phyloP scores from a whole-genome alignment of 2,329 filamentous ascomycete species.

The Chaetomium sp. region DNA sequence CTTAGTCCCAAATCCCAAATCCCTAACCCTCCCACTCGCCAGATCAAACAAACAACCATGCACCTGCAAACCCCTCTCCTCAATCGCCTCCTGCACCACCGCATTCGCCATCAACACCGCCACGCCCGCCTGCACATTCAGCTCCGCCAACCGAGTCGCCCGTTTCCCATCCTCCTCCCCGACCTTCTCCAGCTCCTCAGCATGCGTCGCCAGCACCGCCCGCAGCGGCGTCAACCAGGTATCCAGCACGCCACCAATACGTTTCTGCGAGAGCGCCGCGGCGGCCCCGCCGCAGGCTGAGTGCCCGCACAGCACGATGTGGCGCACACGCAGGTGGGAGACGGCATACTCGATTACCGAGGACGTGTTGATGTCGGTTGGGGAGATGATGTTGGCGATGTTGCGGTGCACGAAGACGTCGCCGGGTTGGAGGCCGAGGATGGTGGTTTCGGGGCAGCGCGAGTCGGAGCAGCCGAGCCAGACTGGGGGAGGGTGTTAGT shows the following conservation, averaged over 20 bases:
- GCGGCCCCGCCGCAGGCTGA: conserved; percentile 61
- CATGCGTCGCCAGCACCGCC: conserved; percentile 39
- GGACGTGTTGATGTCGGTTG: conserved; percentile 67
- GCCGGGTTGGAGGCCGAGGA: conserved; percentile 71
- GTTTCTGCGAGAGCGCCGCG: conserved; percentile 43
- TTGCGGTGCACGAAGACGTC: conserved; percentile 88
- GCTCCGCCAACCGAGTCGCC: conserved; percentile 59
- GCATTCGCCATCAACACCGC: conserved; percentile 62
- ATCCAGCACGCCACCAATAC: conserved; percentile 49
- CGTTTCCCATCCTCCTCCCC: conserved; percentile 48
- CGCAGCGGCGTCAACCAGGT: conserved; percentile 49
- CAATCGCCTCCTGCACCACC: conserved; percentile 62
- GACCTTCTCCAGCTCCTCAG: conserved; percentile 50
- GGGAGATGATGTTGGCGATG: conserved; percentile 76
- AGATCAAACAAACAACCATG: conserved; percentile 74
- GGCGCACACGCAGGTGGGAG: conserved; percentile 60
- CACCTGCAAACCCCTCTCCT: conserved; percentile 63
- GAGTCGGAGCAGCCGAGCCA: conserved; percentile 88
- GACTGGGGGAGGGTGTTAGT: conserved; percentile 35
- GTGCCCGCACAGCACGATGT: conserved; percentile 66
- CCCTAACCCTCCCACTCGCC: conserved; percentile 40
- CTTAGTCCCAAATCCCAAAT: conserved; percentile 41
- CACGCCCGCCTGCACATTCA: conserved; percentile 68
- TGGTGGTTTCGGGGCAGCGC: conserved; percentile 74
- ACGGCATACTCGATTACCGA: conserved; percentile 78